These are phyloP conservation scores for Hippophae tibetana DNA, from an alignment of 306 rosid genomes.

Conservation along the genomic window DNA sequence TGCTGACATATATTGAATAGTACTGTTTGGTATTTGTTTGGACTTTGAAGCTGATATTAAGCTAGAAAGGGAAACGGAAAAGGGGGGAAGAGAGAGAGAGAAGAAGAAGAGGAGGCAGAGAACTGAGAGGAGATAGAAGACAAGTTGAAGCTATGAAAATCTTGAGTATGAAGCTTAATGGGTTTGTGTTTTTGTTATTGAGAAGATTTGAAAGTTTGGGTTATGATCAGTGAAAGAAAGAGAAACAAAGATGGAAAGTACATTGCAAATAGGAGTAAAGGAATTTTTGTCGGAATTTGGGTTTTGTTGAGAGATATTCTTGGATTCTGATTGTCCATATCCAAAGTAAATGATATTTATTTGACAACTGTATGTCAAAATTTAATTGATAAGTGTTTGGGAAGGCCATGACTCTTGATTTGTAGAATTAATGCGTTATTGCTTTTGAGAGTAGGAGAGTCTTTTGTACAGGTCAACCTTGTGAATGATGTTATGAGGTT, in stretches of 20 bases:
- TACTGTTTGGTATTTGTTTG: constrained; percentile 19
- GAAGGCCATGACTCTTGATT: too few species aligned
- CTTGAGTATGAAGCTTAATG: constrained; percentile 12
- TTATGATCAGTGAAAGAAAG: constrained; percentile 6
- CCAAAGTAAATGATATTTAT: not conserved
- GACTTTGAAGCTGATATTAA: constrained; percentile 2
- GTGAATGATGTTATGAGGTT: too few species aligned
- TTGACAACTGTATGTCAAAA: not conserved
- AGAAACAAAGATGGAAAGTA: constrained; percentile 9
- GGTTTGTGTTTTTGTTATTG: constrained; percentile 20
- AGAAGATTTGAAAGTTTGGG: constrained; percentile 18
- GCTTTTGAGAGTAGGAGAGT: too few species aligned
- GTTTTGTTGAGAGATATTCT: constrained; percentile 18
- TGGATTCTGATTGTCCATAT: constrained; percentile 12
- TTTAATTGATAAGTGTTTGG: not conserved
- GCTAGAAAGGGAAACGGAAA: not conserved
- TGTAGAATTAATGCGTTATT: too few species aligned
- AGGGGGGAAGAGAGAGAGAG: not conserved
- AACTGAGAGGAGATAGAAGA: not conserved
- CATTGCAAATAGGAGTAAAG: constrained; percentile 2
- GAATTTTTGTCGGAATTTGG: constrained; percentile 31
- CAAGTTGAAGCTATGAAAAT: constrained; percentile 6
- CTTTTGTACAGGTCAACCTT: too few species aligned
- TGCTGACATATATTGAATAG: not conserved
- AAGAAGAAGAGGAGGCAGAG: too few species aligned